These are phyloP conservation scores for Trametes maxima DNA, from an alignment of 768 basidiomycete genomes.

Conservation along the genomic window DNA sequence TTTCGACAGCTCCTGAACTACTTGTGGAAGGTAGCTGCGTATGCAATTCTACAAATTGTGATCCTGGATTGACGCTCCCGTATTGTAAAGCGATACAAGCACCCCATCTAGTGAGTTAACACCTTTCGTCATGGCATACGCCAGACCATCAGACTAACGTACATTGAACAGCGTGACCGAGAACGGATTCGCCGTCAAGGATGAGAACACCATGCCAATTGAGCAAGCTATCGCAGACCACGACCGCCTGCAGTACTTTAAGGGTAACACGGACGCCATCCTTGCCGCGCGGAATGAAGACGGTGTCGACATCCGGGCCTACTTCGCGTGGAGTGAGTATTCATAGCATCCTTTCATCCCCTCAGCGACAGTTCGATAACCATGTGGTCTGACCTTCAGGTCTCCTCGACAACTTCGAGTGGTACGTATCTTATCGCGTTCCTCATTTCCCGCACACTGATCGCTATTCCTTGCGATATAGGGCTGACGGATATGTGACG, in stretches of 20 bases:
- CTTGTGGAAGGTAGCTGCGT: slow-evolving; percentile 56
- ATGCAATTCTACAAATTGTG: background rate
- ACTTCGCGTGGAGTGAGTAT: slow-evolving; percentile 69
- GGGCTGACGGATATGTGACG: slow-evolving; percentile 68
- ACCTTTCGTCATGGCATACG: background rate
- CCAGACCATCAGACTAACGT: background rate
- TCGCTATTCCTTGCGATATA: background rate
- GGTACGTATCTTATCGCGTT: slow-evolving; percentile 35
- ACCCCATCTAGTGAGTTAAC: slow-evolving; percentile 55
- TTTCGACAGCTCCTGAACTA: slow-evolving; percentile 75
- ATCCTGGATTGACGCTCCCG: background rate
- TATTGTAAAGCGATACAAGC: slow-evolving; percentile 41
- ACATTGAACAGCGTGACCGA: slow-evolving; percentile 58
- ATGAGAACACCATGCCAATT: slow-evolving; percentile 55
- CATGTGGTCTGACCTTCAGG: slow-evolving; percentile 36
- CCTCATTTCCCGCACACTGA: background rate
- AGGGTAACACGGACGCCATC: slow-evolving; percentile 55
- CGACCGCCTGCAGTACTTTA: slow-evolving; percentile 71
- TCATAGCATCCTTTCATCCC: background rate
- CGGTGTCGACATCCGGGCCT: slow-evolving; percentile 60
- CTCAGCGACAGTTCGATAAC: slow-evolving; percentile 1
- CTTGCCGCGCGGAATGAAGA: slow-evolving; percentile 62
- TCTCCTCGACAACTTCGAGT: slow-evolving; percentile 74
- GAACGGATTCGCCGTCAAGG: slow-evolving; percentile 72
- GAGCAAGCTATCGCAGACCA: slow-evolving; percentile 57